Conservation (phyloP, 768 basidiomycete genomes). For the Steccherinum ochraceum region DNA sequence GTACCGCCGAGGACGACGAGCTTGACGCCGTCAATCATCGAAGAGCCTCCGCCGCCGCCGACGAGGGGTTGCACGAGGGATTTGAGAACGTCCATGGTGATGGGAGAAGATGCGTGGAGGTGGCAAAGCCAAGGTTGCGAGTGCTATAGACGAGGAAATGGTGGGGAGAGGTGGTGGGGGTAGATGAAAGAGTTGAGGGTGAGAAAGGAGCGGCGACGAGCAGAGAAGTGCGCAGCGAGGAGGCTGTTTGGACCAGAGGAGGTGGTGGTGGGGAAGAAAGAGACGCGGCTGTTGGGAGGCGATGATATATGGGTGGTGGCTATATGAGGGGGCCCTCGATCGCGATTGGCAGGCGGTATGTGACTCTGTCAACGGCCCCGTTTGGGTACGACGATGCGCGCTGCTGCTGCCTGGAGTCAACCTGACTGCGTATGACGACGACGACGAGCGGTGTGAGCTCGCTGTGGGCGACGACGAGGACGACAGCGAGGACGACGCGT, state of each 20-base stretch:
- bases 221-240: background rate
- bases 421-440: background rate
- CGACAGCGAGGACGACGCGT: slow-evolving; percentile 25
- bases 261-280: slow-evolving; percentile 8
- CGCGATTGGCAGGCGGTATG: background rate
- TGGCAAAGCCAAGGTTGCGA: slow-evolving; percentile 35
- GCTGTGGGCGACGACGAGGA: slow-evolving; percentile 16
- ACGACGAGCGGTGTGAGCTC: slow-evolving; percentile 9
- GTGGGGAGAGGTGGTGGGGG: slow-evolving; percentile 15
- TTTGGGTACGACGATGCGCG: background rate
- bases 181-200: slow-evolving; percentile 18
- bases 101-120: slow-evolving; percentile 12
- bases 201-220: slow-evolving; percentile 10
- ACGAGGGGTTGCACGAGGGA: slow-evolving; percentile 78
- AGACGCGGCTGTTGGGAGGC: slow-evolving; percentile 11
- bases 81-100: slow-evolving; percentile 72
- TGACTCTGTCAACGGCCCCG: background rate
- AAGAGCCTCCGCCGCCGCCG: slow-evolving; percentile 66
- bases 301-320: background rate
- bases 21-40: slow-evolving; percentile 84
- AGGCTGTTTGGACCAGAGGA: too few relatives aligned
- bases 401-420: background rate
- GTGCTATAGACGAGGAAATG: slow-evolving; percentile 16
- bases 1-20: slow-evolving; percentile 86
- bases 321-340: background rate